These are phyloP conservation scores for Trichoderma guizhouense DNA, from an alignment of 2,329 filamentous ascomycete genomes.

Conservation along the genomic window DNA sequence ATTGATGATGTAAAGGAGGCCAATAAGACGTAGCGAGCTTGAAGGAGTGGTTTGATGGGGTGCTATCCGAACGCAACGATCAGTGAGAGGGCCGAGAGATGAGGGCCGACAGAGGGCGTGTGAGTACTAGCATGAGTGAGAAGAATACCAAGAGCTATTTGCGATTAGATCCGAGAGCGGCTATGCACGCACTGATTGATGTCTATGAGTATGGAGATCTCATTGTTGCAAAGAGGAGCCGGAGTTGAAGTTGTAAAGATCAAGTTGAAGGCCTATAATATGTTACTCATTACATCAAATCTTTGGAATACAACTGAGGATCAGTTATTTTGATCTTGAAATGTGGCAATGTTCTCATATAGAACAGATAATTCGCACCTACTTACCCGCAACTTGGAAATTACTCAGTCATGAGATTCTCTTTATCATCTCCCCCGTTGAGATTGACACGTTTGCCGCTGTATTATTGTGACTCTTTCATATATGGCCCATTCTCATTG, in stretches of 20 bases:
- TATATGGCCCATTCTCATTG: not conserved
- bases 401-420: not conserved
- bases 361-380: not conserved
- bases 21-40: not conserved
- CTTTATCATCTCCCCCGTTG: not conserved
- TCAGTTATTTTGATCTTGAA: not conserved
- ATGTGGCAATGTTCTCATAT: not conserved
- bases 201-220: not conserved
- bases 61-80: not conserved
- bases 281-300: not conserved
- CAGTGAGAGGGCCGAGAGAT: not conserved
- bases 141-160: slow-evolving; percentile 7
- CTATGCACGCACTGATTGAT: slow-evolving; percentile 1
- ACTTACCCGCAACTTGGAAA: not conserved
- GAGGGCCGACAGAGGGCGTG: not conserved
- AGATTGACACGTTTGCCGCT: not conserved
- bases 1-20: not conserved
- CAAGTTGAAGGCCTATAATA: not conserved
- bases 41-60: not conserved
- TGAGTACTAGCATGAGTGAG: not conserved
- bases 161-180: not conserved
- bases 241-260: not conserved
- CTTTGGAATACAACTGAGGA: not conserved
- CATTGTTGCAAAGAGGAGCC: not conserved
- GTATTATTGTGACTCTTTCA: not conserved